These are phyloP conservation scores for Papilionanthe hybrid DNA, from an alignment of 116 monocot species.

Conservation along the genomic window DNA sequence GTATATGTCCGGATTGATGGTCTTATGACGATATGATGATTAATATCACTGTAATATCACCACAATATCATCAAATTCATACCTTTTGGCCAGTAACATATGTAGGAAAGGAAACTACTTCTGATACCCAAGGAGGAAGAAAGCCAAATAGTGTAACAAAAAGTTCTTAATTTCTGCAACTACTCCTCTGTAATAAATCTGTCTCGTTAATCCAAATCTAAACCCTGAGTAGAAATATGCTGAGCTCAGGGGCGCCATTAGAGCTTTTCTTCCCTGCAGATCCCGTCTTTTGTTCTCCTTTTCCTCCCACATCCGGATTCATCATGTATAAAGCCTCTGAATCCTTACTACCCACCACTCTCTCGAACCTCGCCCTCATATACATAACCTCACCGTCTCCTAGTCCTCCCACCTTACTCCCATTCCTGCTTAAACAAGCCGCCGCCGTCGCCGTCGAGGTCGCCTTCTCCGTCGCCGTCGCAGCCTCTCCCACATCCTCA, in stretches of 20 bases:
- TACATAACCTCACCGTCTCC: slow-evolving; percentile 25
- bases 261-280: not conserved
- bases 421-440: not conserved
- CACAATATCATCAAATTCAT: too few species aligned
- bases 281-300: slow-evolving; percentile 8
- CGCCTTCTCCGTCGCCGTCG: too few species aligned
- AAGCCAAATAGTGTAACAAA: too few species aligned
- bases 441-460: too few species aligned
- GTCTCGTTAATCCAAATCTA: not conserved
- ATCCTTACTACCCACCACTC: slow-evolving; percentile 52
- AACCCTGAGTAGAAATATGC: slow-evolving; percentile 42
- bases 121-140: too few species aligned
- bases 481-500: not conserved
- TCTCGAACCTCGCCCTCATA: slow-evolving; percentile 70
- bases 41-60: too few species aligned
- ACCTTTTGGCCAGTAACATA: too few species aligned
- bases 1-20: too few species aligned
- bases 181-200: too few species aligned
- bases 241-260: slow-evolving; percentile 41
- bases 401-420: not conserved
- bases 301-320: slow-evolving; percentile 37
- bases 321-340: slow-evolving; percentile 79
- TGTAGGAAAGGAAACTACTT: too few species aligned
- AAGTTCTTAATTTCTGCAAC: not conserved
- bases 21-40: too few species aligned